phyloP scores from a whole-genome alignment of 495 filamentous ascomycete genomes.

The Usnea hakonensis region DNA sequence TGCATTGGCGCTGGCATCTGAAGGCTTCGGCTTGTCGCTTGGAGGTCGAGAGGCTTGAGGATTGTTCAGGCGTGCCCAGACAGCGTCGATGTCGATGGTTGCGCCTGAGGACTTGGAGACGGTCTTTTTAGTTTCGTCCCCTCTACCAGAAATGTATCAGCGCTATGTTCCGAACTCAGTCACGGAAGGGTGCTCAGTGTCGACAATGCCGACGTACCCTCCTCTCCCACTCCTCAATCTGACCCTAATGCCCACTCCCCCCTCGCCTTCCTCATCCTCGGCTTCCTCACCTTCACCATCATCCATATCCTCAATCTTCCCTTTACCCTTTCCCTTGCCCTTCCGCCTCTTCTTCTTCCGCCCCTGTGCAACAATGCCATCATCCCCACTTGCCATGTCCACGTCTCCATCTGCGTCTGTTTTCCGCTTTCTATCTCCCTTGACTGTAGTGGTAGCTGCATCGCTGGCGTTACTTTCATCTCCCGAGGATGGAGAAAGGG shows the following conservation, averaged over 20 bases:
- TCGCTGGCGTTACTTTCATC: conserved; percentile 16
- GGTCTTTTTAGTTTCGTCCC: conserved; percentile 58
- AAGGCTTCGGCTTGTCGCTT: conserved; percentile 6
- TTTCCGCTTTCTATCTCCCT: conserved; percentile 30
- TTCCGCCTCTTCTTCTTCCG: conserved; percentile 48
- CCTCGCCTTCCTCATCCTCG: conserved; percentile 46
- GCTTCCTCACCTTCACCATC: conserved; percentile 49
- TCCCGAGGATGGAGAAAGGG: conserved; percentile 19
- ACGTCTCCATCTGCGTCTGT: conserved; percentile 26
- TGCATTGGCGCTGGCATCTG: conserved; percentile 25
- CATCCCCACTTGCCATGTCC: conserved; percentile 61
- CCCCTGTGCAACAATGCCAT: conserved; percentile 59
- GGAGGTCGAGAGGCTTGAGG: conserved; percentile 24
- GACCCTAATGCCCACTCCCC: conserved; percentile 69
- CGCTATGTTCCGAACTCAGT: background rate
- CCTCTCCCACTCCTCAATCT: conserved; percentile 70
- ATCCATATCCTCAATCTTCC: conserved; percentile 34
- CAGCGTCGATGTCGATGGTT: conserved; percentile 79
- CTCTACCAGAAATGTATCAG: background rate
- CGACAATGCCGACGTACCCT: conserved; percentile 35
- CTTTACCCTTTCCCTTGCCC: conserved; percentile 43
- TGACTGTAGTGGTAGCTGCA: background rate
- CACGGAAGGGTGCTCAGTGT: background rate
- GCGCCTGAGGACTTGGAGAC: conserved; percentile 56
- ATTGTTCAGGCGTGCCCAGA: conserved; percentile 77